A percentile compares a stretch with the other conserved stretches of the same genome.
These are phyloP conservation scores for Carpinus viminea DNA, from an alignment of 306 rosid species.

Conservation along the genomic window DNA sequence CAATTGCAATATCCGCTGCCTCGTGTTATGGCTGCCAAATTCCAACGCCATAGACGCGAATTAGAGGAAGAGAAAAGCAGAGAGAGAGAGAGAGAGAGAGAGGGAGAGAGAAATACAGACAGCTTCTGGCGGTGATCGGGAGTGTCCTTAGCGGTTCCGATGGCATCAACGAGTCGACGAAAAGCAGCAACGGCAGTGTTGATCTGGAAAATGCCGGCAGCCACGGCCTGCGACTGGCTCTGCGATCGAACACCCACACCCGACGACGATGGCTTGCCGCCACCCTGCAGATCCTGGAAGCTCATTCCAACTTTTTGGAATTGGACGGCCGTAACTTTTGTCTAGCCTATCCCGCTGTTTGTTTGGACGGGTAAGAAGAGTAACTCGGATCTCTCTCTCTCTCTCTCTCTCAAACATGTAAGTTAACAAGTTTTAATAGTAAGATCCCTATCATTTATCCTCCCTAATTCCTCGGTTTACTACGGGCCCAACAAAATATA, in stretches of 20 bases:
- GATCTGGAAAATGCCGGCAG: constrained; percentile 81
- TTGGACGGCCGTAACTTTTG: no score
- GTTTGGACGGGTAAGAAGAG: no score
- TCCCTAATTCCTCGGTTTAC: no score
- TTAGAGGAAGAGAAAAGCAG: background rate
- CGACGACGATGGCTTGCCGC: constrained; percentile 15
- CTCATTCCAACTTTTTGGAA: constrained; percentile 40
- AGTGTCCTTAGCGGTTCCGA: constrained; percentile 77
- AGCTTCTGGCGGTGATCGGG: constrained; percentile 68
- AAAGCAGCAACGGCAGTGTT: constrained; percentile 72
- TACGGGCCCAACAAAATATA: no score
- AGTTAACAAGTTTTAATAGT: no score
- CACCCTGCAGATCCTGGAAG: constrained; percentile 59
- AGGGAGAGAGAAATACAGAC: constrained; percentile 33
- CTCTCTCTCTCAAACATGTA: no score
- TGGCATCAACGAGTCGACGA: constrained; percentile 67
- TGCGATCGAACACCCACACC: constrained; percentile 20
- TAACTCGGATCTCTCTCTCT: no score
- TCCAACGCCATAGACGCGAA: background rate
- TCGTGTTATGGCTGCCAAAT: constrained; percentile 56
- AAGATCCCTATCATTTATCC: no score
- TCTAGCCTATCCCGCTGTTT: no score
- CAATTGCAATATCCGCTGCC: constrained; percentile 63
- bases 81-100: background rate
- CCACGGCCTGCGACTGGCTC: constrained; percentile 56